Base-by-base conservation (phyloP, 2,329 filamentous ascomycete genomes). In the Furcasterigmium furcatum region DNA sequence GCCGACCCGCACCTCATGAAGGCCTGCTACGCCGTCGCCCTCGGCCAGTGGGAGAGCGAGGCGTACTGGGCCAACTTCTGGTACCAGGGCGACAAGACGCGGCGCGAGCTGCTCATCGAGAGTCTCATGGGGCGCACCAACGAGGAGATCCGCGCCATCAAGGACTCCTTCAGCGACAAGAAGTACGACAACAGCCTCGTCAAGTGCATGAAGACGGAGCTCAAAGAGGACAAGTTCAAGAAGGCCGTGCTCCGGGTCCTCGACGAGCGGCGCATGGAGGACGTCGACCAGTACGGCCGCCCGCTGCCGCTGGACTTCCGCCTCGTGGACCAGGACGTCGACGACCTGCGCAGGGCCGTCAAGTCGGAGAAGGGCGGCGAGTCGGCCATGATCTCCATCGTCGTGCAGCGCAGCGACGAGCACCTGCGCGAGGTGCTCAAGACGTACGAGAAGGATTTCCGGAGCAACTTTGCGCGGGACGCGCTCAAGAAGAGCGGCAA, bases 31-130 rank as follows among this genome's bases (percentile, higher is more conserved):
- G 84, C 91, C 4, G 91, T 89, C 3, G 91, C 92, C 1, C 79
- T 97, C 1, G 94, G 94, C 9, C 79, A 80, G 43, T 97, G 91
- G 85, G 94, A 96, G 69, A 86, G 84, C 55, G 94, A 99, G 65
- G 89, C 90, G 1, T 96, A 96, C 74, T 99, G 94, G 91, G 91
- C 92, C 48, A 97, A 96, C 64, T 96, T 90, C 66, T 97, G 91
- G 85, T 97, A 96, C 68, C 92, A 96, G 61, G 85, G 85, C 30
- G 87, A 92, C 64, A 88, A 85, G 57, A 88, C 85, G 8, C 80
- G 90, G 3, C 82, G 91, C 6, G 92, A 97, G 65, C 76, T 99
- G 29, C 79, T 99, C 44, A 96, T 97, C 57, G 94, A 99, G 67
- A 82, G 85, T 6, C 77, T 99, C 18, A 95, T 96, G 83, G 94